Evolutionary conservation across 345 rosid species (phyloP).

Genomic region (Punica granatum): DNA sequence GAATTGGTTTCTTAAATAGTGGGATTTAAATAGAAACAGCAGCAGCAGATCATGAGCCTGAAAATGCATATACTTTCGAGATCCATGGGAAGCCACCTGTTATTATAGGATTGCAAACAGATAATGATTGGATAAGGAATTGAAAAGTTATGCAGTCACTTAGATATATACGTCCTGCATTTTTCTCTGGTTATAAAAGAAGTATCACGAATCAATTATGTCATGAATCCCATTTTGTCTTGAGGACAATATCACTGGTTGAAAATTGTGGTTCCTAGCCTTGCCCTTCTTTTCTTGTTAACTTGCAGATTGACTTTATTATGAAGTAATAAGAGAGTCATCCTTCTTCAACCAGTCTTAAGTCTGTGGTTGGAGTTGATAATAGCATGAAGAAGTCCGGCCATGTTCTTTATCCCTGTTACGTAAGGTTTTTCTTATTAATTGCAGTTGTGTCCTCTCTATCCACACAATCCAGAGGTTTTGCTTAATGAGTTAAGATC

Average conservation of each 20-base stretch:
- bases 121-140: not conserved
- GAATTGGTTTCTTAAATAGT: not conserved
- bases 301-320: not conserved
- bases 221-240: not conserved
- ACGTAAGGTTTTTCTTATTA: constrained; percentile 4
- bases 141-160: not conserved
- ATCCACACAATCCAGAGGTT: constrained; percentile 97
- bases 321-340: not conserved
- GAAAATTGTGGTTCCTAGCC: not conserved
- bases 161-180: not conserved
- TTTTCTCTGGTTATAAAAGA: not conserved
- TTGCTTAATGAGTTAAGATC: constrained; percentile 89
- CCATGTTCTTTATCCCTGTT: not conserved
- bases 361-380: not conserved
- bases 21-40: not conserved
- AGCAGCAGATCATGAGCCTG: not conserved
- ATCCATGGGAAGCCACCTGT: not conserved
- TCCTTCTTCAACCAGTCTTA: not conserved
- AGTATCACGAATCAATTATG: not conserved
- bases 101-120: not conserved
- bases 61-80: not conserved
- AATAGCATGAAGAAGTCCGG: not conserved
- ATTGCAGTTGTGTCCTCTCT: constrained; percentile 84
- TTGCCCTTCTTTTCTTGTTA: not conserved
- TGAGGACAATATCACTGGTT: not conserved